A percentile compares a stretch with the other conserved stretches of the same genome.
Evolutionary conservation across 2,329 filamentous ascomycete species (phyloP).

Genomic region (Colletotrichum eleusines): DNA sequence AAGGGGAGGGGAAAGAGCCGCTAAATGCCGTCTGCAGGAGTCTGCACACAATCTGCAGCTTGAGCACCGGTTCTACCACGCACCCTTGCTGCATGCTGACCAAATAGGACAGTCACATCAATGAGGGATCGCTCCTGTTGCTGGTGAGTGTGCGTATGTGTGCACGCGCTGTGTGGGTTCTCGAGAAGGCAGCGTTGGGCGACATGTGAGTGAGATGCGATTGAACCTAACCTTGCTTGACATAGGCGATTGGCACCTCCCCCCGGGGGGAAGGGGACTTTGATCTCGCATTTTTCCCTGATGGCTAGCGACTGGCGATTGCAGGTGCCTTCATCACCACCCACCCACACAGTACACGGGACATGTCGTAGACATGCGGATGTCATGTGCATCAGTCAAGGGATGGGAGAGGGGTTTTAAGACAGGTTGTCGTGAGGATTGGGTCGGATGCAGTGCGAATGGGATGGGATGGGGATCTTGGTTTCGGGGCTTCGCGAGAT

Average conservation of each 20-base stretch:
- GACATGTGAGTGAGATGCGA: conserved; percentile 31
- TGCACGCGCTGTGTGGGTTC: neutral
- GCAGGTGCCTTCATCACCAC: neutral
- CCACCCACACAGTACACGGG: neutral
- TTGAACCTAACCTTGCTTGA: conserved; percentile 8
- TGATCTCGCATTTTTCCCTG: neutral
- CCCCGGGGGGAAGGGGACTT: neutral
- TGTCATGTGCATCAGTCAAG: conserved; percentile 9
- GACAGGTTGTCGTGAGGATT: neutral
- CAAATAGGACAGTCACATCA: conserved; percentile 30
- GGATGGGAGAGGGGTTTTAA: conserved; percentile 1
- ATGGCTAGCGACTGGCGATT: neutral
- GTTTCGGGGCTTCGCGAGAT: neutral
- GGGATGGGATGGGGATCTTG: neutral
- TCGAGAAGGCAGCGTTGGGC: neutral
- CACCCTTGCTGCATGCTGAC: conserved; percentile 20
- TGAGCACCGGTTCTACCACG: conserved; percentile 28
- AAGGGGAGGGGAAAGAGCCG: conserved; percentile 18
- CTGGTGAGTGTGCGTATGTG: neutral
- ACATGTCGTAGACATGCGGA: neutral
- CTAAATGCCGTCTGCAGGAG: conserved; percentile 36
- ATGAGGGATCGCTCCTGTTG: conserved; percentile 17
- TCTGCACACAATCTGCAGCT: conserved; percentile 33
- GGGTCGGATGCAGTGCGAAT: neutral
- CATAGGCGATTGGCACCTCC: conserved; percentile 17